These are phyloP conservation scores for Vairimorpha ceranae DNA, from an alignment of 371 early-diverging fungal genomes.

Conservation along the genomic window DNA sequence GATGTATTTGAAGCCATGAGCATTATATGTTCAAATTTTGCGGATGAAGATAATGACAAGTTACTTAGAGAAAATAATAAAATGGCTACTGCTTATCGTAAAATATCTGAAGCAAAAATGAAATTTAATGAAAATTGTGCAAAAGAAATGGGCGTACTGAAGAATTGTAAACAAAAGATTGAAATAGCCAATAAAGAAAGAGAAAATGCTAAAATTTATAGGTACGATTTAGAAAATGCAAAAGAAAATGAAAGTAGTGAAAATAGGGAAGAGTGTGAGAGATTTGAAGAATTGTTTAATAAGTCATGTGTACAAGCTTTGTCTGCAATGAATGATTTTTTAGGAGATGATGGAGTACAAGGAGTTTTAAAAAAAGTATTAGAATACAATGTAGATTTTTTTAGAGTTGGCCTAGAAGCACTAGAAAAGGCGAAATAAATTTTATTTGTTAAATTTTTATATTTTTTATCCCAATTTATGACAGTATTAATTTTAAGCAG, in stretches of 20 bases:
- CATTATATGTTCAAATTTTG: constrained; percentile 6
- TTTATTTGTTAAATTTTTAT: not conserved
- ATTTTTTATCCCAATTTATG: constrained; percentile 15
- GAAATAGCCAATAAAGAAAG: constrained; percentile 53
- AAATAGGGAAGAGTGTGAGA: not conserved
- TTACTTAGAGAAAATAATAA: constrained; percentile 21
- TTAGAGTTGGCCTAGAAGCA: constrained; percentile 32
- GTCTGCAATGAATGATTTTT: constrained; percentile 45
- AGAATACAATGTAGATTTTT: constrained; percentile 32
- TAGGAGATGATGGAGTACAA: constrained; percentile 38
- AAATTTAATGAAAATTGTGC: constrained; percentile 49
- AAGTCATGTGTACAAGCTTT: not conserved
- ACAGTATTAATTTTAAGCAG: constrained; percentile 40
- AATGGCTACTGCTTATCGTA: constrained; percentile 43
- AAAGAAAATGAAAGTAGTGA: constrained; percentile 21
- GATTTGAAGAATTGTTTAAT: constrained; percentile 24
- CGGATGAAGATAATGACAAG: constrained; percentile 3
- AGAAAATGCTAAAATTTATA: constrained; percentile 45
- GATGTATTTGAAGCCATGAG: constrained; percentile 52
- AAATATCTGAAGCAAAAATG: constrained; percentile 42
- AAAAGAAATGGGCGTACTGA: constrained; percentile 28
- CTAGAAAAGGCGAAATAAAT: constrained; percentile 37
- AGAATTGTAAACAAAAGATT: constrained; percentile 35
- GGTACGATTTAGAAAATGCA: constrained; percentile 53
- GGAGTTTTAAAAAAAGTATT: constrained; percentile 34